Conservation (phyloP, 116 monocot species). For the Thalassia testudinum region DNA sequence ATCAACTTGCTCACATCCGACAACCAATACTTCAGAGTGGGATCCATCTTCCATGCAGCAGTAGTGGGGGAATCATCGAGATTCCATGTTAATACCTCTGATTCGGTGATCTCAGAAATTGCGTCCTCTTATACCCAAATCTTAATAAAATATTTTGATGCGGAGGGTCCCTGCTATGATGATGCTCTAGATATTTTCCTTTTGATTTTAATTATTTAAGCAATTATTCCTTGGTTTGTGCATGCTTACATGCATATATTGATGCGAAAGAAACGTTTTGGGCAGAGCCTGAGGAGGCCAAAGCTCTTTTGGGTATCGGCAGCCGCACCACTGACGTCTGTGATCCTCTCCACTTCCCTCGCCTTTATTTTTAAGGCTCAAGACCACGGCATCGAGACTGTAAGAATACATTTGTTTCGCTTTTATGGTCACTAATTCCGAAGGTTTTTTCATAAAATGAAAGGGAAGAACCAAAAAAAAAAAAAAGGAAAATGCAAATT, state of each 20-base stretch:
- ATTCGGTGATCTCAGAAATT: too few relatives aligned
- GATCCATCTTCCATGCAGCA: too few relatives aligned
- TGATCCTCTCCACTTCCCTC: constrained; percentile 57
- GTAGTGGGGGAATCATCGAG: too few relatives aligned
- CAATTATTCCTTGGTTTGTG: background rate
- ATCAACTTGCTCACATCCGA: too few relatives aligned
- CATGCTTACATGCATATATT: background rate
- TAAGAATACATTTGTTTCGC: constrained; percentile 12
- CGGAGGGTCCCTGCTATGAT: too few relatives aligned
- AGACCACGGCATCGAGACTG: constrained; percentile 45
- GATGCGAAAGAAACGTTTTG: too few relatives aligned
- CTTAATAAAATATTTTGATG: too few relatives aligned
- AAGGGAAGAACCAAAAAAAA: background rate
- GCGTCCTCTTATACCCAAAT: too few relatives aligned
- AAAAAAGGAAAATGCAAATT: too few relatives aligned
- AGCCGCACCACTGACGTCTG: constrained; percentile 66
- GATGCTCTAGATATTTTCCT: background rate
- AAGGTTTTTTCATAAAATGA: background rate
- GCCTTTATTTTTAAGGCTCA: constrained; percentile 41
- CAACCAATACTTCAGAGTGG: too few relatives aligned
- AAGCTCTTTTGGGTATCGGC: constrained; percentile 86
- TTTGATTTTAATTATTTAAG: background rate
- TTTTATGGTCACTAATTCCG: too few relatives aligned
- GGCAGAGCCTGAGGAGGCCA: constrained; percentile 65
- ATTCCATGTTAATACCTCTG: too few relatives aligned